These are phyloP conservation scores for Cercospora beticola DNA, from an alignment of 2,329 filamentous ascomycete genomes.

Conservation along the genomic window DNA sequence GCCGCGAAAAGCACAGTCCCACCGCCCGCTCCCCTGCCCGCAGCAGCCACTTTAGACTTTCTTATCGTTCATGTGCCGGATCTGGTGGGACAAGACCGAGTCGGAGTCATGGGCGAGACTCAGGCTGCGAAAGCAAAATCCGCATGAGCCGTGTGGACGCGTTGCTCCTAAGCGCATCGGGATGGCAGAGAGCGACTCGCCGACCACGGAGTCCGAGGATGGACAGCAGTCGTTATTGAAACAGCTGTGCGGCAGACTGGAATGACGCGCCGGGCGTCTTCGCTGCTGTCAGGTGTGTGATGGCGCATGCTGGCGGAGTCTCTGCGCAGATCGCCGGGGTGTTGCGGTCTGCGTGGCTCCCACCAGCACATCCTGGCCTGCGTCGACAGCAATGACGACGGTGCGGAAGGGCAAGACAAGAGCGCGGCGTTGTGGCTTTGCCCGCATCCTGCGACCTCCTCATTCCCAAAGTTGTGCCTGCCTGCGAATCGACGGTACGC, in stretches of 20 bases:
- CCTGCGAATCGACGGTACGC: not conserved
- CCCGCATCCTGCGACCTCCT: not conserved
- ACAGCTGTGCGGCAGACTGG: not conserved
- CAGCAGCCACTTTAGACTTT: not conserved
- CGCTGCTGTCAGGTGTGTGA: not conserved
- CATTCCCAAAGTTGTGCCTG: not conserved
- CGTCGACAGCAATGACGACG: not conserved
- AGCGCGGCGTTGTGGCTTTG: not conserved
- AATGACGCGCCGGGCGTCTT: not conserved
- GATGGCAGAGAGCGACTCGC: not conserved
- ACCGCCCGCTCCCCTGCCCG: not conserved
- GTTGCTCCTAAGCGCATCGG: not conserved
- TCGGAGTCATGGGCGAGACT: constrained; percentile 4
- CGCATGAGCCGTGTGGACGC: not conserved
- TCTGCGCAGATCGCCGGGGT: constrained; percentile 13
- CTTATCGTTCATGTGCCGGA: not conserved
- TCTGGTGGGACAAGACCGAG: constrained; percentile 9
- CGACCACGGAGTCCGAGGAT: not conserved
- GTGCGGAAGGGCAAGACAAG: not conserved
- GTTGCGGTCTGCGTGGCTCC: not conserved
- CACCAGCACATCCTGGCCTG: constrained; percentile 3
- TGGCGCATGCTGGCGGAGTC: constrained; percentile 11
- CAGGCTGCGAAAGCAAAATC: not conserved
- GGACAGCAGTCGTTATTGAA: not conserved
- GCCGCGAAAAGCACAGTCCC: not conserved